These are phyloP conservation scores for Cordyceps cateniannulata DNA, from an alignment of 2,329 filamentous ascomycete genomes.

Conservation along the genomic window DNA sequence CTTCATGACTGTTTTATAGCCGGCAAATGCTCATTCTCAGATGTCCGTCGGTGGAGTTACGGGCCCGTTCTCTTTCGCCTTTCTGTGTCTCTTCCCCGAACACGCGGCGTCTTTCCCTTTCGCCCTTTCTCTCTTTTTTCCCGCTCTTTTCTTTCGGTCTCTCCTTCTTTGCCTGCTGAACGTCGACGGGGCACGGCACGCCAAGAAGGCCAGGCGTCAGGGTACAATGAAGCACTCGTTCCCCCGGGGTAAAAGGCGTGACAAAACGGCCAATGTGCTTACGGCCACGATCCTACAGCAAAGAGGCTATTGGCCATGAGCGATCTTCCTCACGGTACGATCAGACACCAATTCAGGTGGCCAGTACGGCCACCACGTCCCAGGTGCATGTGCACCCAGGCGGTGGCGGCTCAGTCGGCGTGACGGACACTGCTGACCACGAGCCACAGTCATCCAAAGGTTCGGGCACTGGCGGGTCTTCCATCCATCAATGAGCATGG, in stretches of 20 bases:
- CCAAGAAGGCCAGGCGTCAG: background rate
- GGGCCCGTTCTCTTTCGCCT: too few relatives aligned
- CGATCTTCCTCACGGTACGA: background rate
- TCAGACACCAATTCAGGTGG: background rate
- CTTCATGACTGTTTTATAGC: too few relatives aligned
- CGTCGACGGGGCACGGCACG: background rate
- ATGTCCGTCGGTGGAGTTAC: too few relatives aligned
- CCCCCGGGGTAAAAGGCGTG: background rate
- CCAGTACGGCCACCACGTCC: background rate
- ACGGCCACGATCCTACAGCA: background rate
- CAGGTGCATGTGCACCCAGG: background rate
- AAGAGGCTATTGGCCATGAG: background rate
- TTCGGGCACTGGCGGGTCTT: too few relatives aligned
- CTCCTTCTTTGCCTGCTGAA: background rate
- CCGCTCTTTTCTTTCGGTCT: too few relatives aligned
- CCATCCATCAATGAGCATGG: too few relatives aligned
- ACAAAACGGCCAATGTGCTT: background rate
- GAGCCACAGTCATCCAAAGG: background rate
- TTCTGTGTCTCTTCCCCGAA: too few relatives aligned
- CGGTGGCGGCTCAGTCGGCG: background rate
- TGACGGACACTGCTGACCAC: background rate
- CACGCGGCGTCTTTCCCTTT: too few relatives aligned
- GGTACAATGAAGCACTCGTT: background rate
- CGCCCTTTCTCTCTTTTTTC: too few relatives aligned
- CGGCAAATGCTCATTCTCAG: too few relatives aligned